phyloP scores from a whole-genome alignment of 2,329 filamentous ascomycete species.

The Trichoderma hamatum region DNA sequence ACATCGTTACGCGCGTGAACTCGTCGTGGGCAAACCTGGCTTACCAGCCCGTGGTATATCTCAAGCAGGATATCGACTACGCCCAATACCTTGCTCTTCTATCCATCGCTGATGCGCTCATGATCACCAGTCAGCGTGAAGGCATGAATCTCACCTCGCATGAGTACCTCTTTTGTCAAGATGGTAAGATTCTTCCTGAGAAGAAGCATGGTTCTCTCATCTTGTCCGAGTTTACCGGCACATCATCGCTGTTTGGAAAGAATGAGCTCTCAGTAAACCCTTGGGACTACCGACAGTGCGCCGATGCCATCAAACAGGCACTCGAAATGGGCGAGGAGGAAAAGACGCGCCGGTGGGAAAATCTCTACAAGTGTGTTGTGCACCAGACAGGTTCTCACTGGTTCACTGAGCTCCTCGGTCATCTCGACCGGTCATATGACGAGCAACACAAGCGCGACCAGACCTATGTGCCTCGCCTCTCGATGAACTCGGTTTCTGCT shows the following conservation, averaged over 20 bases:
- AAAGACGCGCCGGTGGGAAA: slow-evolving; percentile 73
- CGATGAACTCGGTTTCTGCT: slow-evolving; percentile 63
- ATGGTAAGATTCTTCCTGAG: slow-evolving; percentile 68
- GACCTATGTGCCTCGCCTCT: slow-evolving; percentile 83
- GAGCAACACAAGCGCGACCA: slow-evolving; percentile 85
- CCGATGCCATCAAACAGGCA: slow-evolving; percentile 80
- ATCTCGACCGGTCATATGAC: slow-evolving; percentile 75
- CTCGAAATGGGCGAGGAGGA: slow-evolving; percentile 79
- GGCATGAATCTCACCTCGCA: slow-evolving; percentile 97
- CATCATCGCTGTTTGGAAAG: slow-evolving; percentile 79
- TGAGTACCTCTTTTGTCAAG: slow-evolving; percentile 91
- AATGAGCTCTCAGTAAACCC: slow-evolving; percentile 87
- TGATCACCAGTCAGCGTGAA: slow-evolving; percentile 93
- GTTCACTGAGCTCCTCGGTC: slow-evolving; percentile 74
- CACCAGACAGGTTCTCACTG: slow-evolving; percentile 84
- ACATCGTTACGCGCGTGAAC: slow-evolving; percentile 94
- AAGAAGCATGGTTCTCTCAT: slow-evolving; percentile 90
- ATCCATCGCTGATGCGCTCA: slow-evolving; percentile 85
- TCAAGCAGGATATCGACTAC: slow-evolving; percentile 94
- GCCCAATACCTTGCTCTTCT: slow-evolving; percentile 90
- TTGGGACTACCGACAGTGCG: slow-evolving; percentile 90
- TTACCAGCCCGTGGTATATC: slow-evolving; percentile 89
- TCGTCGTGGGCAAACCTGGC: slow-evolving; percentile 87
- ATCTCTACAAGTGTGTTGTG: slow-evolving; percentile 72
- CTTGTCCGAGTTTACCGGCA: slow-evolving; percentile 92